Base-by-base conservation (phyloP, 2,329 filamentous ascomycete species). In the Cladosporium sp. region DNA sequence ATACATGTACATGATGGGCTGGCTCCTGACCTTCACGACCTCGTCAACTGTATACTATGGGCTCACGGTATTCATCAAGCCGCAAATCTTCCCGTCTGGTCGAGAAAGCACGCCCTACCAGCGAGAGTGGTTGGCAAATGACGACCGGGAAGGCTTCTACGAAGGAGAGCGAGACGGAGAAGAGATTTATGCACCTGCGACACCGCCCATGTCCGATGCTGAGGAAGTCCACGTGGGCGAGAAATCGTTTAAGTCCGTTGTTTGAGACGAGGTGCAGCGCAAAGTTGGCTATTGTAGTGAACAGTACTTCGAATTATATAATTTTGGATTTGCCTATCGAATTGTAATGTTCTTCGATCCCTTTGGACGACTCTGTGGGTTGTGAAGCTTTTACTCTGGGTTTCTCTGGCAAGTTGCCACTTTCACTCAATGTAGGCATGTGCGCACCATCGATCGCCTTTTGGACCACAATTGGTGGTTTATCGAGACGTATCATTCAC, bases 121-220 rank as follows among this genome's bases (percentile, higher is more conserved):
- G 57, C 16, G 61, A 23, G 65, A 66, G 46, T 66, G 65, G 65
- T 39, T 66, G 34, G 65, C 56, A 3, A 65, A 66, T 23, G 61
- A 65, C 11, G 61, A 61, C 16, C 61, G 65, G 10, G 61, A 66
- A 51, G 65, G 65, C 2, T 66, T 66, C 30, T 65, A 61, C 34
- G 61, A 66, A 30, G 61, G 56, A 2, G 65, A 66, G 30, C 30
- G 14, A 21, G 65, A 58, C 14, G 57, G 56, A 10, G 62, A 18
- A 14, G 61, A 58, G 18, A 13, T 64, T 16, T 66, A 59, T 54
- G 65, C 65, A 25, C 61, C 65, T 49, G 46, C 65, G n/a, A 66
- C 61, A 18, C 65, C 65, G 34, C 61, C 65, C 43, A 32, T 58
- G 7, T 61, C 36, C 10, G 61, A 64, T n/a, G 60, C 32, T 7